Base-by-base conservation (phyloP, 2,329 filamentous ascomycete genomes). In the Aspergillus melleus region DNA sequence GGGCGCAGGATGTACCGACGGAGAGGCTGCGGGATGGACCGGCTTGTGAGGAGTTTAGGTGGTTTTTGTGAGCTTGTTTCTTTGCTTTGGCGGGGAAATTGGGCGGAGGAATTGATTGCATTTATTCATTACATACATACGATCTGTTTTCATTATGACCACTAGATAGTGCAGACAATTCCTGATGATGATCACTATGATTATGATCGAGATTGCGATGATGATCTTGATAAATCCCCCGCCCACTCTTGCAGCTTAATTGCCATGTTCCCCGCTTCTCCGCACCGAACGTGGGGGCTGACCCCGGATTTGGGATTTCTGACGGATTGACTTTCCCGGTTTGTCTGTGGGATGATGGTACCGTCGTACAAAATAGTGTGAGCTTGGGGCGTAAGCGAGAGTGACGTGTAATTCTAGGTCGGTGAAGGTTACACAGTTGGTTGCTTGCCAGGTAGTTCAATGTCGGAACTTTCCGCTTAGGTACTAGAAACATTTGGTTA, bases 1-100 rank as follows among this genome's bases (percentile, higher is more conserved):
- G 77, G 6, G 87, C 86, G 2, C 78, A 72, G 53, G 85, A 87
- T 67, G 77, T 87, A 3, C 83, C 86, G 0, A 88, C 86, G 0
- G 80, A 83, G 61, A 70, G 80, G 58, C 69, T 88, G 67, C 76
- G 80, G 55, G 83, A 86, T 66, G 85, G 85, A 0, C 84, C 84
- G 0, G 74, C 71, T 6, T 79, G 78, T 26, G 73, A 77, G 2
- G 81, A 86, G 59, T 87, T 87, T 64, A 77, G 85, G 36, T 88
- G 85, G 84, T 87, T 86, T 68, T 49, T 66, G 36, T 47, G 14
- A n/a, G 36, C 2, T n/a, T n/a, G 4, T 6, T n/a, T n/a, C 16
- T 16, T 16, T 42, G 36, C 14, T 8, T 42, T 42, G 36, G 36
- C 4, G 1, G 3, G 32, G 14, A 36, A 3, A 12, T 16, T 36